A percentile compares a stretch with the other conserved stretches of the same genome.
phyloP scores from a whole-genome alignment of 768 basidiomycete species.

The Lactarius tabidus region DNA sequence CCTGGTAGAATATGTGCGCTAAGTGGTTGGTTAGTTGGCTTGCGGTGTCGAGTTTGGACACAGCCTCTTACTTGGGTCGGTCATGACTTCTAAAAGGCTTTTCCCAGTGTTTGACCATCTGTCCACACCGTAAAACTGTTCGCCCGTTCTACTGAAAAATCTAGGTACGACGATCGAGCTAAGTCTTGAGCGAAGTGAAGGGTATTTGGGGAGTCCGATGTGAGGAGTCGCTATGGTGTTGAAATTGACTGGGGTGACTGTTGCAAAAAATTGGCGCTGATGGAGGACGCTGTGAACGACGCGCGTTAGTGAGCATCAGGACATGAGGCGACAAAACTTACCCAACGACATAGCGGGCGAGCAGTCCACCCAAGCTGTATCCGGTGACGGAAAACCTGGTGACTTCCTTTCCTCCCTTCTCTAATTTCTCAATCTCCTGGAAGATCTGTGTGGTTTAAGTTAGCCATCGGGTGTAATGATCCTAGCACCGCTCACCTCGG shows the following conservation, averaged over 20 bases:
- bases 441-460: constrained; percentile 42
- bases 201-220: constrained; percentile 65
- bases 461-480: neutral
- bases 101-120: constrained; percentile 65
- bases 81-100: constrained; percentile 70
- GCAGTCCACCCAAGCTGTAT: constrained; percentile 77
- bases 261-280: constrained; percentile 67
- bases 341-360: constrained; percentile 78
- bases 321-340: constrained; percentile 30
- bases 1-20: constrained; percentile 77
- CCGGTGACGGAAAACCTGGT: constrained; percentile 71
- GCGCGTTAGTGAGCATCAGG: neutral
- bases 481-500: constrained; percentile 53
- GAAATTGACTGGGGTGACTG: constrained; percentile 72
- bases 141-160: constrained; percentile 73
- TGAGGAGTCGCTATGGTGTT: constrained; percentile 82
- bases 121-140: constrained; percentile 54
- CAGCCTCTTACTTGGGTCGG: constrained; percentile 58
- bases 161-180: constrained; percentile 56
- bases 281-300: constrained; percentile 48
- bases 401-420: constrained; percentile 52
- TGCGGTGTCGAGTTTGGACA: neutral
- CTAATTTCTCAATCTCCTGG: constrained; percentile 50
- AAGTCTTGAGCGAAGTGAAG: constrained; percentile 53
- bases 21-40: neutral